Evolutionary conservation across 192 early-diverging fungal species (phyloP).

Genomic region (Umbelopsis ramanniana): DNA sequence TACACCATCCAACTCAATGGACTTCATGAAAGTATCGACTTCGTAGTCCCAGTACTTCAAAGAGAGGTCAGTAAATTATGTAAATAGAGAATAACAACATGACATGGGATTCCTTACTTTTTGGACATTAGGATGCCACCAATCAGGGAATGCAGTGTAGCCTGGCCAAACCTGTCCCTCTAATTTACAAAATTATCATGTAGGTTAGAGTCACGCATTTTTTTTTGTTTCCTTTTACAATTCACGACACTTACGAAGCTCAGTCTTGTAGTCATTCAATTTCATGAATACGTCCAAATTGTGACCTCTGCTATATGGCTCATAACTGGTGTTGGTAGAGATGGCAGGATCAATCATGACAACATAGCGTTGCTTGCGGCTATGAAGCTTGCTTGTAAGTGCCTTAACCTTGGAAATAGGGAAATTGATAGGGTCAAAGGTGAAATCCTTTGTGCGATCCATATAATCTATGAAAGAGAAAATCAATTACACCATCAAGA

Average conservation of each 20-base stretch:
- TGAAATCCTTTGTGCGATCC: slow-evolving; percentile 64
- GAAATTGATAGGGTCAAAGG: slow-evolving; percentile 59
- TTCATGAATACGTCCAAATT: slow-evolving; percentile 61
- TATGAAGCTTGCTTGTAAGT: slow-evolving; percentile 52
- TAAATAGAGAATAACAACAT: slow-evolving; percentile 2
- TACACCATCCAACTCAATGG: slow-evolving; percentile 29
- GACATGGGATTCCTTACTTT: slow-evolving; percentile 25
- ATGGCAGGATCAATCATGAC: slow-evolving; percentile 72
- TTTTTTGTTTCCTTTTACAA: too few relatives aligned
- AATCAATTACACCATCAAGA: background rate
- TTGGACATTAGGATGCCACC: slow-evolving; percentile 54
- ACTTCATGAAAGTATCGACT: slow-evolving; percentile 36
- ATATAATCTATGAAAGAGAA: slow-evolving; percentile 65
- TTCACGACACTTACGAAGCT: slow-evolving; percentile 1
- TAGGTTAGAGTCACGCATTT: too few relatives aligned
- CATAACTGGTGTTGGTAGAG: slow-evolving; percentile 50
- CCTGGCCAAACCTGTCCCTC: slow-evolving; percentile 46
- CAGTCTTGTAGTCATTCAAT: slow-evolving; percentile 19
- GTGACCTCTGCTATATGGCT: slow-evolving; percentile 54
- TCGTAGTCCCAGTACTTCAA: slow-evolving; percentile 51
- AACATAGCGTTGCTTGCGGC: slow-evolving; percentile 58
- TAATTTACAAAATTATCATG: background rate
- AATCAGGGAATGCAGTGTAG: slow-evolving; percentile 70
- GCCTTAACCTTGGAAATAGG: slow-evolving; percentile 52
- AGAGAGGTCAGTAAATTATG: background rate